Base-by-base conservation (phyloP, 108 stramenopile species). In the Cylindrotheca closterium region DNA sequence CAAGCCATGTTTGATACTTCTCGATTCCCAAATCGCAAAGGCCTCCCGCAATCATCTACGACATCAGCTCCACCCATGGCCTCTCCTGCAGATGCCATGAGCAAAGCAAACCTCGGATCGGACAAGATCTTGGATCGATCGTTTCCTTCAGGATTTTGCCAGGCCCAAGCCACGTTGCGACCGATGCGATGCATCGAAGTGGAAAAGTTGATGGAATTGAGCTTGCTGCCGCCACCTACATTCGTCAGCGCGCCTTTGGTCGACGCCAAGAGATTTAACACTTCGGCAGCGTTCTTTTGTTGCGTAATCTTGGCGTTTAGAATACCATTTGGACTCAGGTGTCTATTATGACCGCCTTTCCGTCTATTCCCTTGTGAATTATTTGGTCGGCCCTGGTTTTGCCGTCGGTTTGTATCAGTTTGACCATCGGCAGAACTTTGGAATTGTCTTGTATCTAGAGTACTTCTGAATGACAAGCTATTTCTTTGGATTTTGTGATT, bases 121-220 rank as follows among this genome's bases (percentile, higher is more conserved):
- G 75, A 60, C 37, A 89, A 49, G 18, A 79, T 71, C 37, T 55
- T 42, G 29, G 71, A 78, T 27, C 88, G 64, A 23, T 77, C 77
- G 46, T 78, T 65, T 8, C 50, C 63, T 15, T 27, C 30, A 1
- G 32, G 29, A 22, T 76, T 42, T 15, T 42, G 37, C 37, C 37
- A 42, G 10, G 37, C 37, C 7, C 7, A 42, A 10, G 37, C 37
- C 23, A 78, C 75, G 50, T 85, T 71, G 8, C 79, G 63, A 23
- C 83, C 88, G 4, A 93, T 49, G 0, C 92, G 82, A 73, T 92
- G 91, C 22, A 89, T 58, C 54, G 76, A 70, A 2, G 91, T 92
- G 17, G 86, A 82, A 69, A 86, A 88, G 55, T 93, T 93, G 48
- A 93, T 83, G 1, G 84, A 85, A 58, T 86, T 93, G 29, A 86